Percentiles rank a stretch among this genome's conserved stretches.
These are phyloP conservation scores for Dictyophora rubrovolvata DNA, from an alignment of 768 basidiomycete genomes.

Conservation along the genomic window DNA sequence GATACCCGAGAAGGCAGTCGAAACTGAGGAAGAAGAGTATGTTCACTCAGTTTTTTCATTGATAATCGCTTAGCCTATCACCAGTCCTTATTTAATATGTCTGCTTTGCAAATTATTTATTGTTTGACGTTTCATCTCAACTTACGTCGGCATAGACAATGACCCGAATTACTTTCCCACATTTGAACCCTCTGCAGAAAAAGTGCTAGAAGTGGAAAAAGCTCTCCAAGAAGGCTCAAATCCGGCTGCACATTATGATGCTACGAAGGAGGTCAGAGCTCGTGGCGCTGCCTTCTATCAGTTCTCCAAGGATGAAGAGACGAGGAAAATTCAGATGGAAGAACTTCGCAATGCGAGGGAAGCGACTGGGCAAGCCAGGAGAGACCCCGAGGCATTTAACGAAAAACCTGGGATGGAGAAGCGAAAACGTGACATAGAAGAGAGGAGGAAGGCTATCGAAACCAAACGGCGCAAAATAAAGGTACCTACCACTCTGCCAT, in stretches of 20 bases:
- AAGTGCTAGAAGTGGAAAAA: conserved; percentile 63
- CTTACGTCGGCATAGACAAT: conserved; percentile 41
- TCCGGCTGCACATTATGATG: conserved; percentile 73
- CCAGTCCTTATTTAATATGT: conserved; percentile 52
- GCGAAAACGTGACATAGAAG: conserved; percentile 48
- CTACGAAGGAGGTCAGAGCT: conserved; percentile 69
- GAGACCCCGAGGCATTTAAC: conserved; percentile 44
- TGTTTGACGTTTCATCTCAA: background rate
- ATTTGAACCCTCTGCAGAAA: conserved; percentile 76
- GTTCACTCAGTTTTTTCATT: conserved; percentile 15
- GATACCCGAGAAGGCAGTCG: conserved; percentile 33
- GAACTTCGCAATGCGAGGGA: conserved; percentile 55
- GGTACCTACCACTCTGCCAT: conserved; percentile 5
- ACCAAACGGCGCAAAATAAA: conserved; percentile 55
- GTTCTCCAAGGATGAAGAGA: conserved; percentile 80
- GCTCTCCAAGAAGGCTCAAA: conserved; percentile 61
- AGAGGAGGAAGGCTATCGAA: conserved; percentile 53
- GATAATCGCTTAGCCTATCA: conserved; percentile 3
- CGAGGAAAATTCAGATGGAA: conserved; percentile 71
- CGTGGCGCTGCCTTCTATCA: conserved; percentile 90
- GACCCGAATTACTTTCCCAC: conserved; percentile 81
- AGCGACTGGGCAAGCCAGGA: conserved; percentile 58
- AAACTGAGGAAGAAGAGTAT: conserved; percentile 44
- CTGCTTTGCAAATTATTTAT: conserved; percentile 15
- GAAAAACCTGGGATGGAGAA: conserved; percentile 32